Evolutionary conservation across 305 asterid genomes (phyloP), one percentile per base, ranked within the genome.

Genomic region (Stenogyne calaminthoides): DNA sequence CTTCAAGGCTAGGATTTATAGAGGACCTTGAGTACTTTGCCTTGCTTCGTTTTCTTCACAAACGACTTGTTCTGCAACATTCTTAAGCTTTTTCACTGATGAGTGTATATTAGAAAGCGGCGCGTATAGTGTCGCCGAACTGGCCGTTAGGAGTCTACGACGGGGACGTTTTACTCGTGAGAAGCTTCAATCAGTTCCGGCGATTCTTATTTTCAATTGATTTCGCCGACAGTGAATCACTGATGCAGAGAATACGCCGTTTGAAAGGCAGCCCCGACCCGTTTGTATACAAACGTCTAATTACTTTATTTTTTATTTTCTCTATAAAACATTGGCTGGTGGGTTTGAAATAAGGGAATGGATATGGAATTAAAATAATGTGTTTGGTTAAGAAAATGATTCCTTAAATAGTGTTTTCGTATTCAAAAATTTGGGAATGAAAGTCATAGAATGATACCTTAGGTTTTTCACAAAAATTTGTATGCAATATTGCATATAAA

Each of bases 31-130:
- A 89, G 78, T 10, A 95, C 84, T 82, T 80, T 87, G 25, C 99
- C 98, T 81, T 88, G 95, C 85, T 78, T 92, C 3, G 99, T 92
- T 77, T 92, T 92, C 75, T 84, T 81, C 16, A 88, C 87, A 42
- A 90, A 92, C 1, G 97, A 89, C 78, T 82, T 90, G 93, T 84
- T 90, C 75, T 89, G 90, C 80, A 95, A 61, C 99, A 95, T 93
- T 57, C 55, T 82, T 46, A 37, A 60, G 76, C 69, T 74, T 54
- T 3, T 46, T 66, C n/a, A 34, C n/a, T 16, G 60, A 32, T 62
- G 60, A 55, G 63, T 64, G 36, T 54, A 40, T 36, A n/a, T 27
- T 7, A 27, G 58, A 55, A 20, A 64, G 42, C 47, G 15, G 16
- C 27, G 49, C 15, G 19, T 60, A 42, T 54, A 49, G 20, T 49